A percentile compares a stretch with the other conserved stretches of the same genome.
These are phyloP conservation scores for Spathaspora passalidarum DNA, from an alignment of 805 yeast genomes.

Conservation along the genomic window DNA sequence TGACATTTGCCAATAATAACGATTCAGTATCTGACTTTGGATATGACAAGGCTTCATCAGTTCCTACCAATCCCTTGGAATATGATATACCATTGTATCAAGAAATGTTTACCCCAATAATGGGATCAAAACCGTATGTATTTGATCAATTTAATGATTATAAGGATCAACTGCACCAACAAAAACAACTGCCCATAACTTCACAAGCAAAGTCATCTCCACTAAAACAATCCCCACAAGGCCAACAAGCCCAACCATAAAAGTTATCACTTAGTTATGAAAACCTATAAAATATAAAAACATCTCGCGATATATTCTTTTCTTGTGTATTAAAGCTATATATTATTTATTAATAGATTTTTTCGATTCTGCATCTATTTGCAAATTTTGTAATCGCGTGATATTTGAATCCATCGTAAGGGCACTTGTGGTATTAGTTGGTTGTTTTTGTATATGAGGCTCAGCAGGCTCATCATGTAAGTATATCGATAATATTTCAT, in stretches of 20 bases:
- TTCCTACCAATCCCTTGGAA: conserved; percentile 4
- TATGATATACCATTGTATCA: conserved; percentile 9
- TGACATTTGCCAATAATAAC: neutral
- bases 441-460: neutral
- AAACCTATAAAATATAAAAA: neutral
- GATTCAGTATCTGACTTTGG: conserved; percentile 4
- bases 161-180: neutral
- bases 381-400: conserved; percentile 28
- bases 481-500: conserved; percentile 62
- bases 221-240: neutral
- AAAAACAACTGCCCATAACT: neutral
- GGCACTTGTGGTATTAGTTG: conserved; percentile 12
- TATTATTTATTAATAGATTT: conserved; percentile 1
- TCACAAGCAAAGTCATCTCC: neutral
- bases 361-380: conserved; percentile 6
- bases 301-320: neutral
- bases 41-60: conserved; percentile 2
- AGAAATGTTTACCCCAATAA: conserved; percentile 8
- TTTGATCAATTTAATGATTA: neutral
- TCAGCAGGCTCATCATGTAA: conserved; percentile 48
- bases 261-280: neutral
- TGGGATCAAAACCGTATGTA: neutral
- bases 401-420: conserved; percentile 31
- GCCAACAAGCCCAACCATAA: neutral
- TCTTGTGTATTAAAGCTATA: conserved; percentile 4